Percentiles rank a stretch among this genome's conserved stretches.
phyloP scores from a whole-genome alignment of 73 alveolate species.

The Symbiodinium natans region DNA sequence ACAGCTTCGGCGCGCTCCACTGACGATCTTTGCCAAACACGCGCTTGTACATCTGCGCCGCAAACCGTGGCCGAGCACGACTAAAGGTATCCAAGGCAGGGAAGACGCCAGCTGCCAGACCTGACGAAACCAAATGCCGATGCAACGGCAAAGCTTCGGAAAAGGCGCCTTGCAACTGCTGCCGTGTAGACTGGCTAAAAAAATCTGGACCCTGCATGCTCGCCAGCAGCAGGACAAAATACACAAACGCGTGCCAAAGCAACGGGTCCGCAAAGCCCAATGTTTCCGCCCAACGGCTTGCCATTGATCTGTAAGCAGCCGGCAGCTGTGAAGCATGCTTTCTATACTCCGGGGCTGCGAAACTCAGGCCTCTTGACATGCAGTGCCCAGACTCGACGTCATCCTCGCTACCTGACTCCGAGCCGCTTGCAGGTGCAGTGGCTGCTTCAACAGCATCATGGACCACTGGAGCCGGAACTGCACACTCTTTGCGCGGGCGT shows the following conservation, averaged over 20 bases:
- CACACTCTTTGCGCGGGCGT: background rate
- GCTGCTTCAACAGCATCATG: too few species aligned
- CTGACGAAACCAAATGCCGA: background rate
- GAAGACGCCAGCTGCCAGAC: background rate
- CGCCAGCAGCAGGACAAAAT: background rate
- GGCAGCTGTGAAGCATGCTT: background rate
- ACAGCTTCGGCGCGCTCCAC: background rate
- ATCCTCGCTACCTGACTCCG: background rate
- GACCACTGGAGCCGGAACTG: background rate
- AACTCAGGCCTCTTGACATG: background rate
- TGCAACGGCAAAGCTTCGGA: background rate
- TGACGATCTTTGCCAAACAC: background rate
- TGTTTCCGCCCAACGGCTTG: background rate
- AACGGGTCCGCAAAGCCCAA: background rate
- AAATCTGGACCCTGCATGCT: background rate
- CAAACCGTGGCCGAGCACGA: background rate
- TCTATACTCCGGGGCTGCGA: background rate
- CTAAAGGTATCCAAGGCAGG: background rate
- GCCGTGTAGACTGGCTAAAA: background rate
- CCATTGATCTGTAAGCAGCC: background rate
- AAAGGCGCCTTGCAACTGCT: background rate
- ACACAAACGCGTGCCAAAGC: background rate
- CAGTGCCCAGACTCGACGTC: background rate
- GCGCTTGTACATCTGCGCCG: background rate
- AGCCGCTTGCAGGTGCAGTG: too few species aligned